Conservation (phyloP, 352 stramenopile genomes). For the Globisporangium paroecandrum region DNA sequence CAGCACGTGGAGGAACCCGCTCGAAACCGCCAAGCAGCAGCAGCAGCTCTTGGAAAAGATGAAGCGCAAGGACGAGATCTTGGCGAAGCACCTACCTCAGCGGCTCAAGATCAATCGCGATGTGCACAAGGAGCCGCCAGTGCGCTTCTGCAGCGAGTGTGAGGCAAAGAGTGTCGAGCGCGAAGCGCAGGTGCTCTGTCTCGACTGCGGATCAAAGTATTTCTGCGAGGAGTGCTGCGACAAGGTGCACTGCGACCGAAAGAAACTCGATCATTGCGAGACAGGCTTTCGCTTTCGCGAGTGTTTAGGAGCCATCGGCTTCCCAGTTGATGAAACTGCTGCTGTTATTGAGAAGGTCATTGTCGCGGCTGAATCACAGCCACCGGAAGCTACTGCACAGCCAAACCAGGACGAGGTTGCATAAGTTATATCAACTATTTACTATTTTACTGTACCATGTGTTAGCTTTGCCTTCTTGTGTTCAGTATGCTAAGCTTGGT, state of each 20-base stretch:
- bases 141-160: slow-evolving; percentile 21
- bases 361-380: not conserved
- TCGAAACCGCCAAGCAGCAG: slow-evolving; percentile 40
- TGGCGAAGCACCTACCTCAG: slow-evolving; percentile 37
- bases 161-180: not conserved
- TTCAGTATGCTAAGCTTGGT: too few relatives aligned
- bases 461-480: too few relatives aligned
- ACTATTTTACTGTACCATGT: too few relatives aligned
- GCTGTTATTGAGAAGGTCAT: not conserved
- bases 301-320: slow-evolving; percentile 34
- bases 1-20: slow-evolving; percentile 54
- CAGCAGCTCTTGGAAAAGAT: slow-evolving; percentile 33
- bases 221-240: slow-evolving; percentile 56
- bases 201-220: slow-evolving; percentile 33
- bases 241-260: slow-evolving; percentile 25
- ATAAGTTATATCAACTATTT: not conserved
- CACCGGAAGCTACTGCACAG: not conserved
- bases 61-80: slow-evolving; percentile 24
- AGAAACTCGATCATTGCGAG: slow-evolving; percentile 31
- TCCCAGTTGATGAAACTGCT: slow-evolving; percentile 10
- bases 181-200: slow-evolving; percentile 33
- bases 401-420: not conserved
- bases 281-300: slow-evolving; percentile 32
- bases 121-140: not conserved
- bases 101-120: slow-evolving; percentile 48